Conservation (phyloP, 306 rosid genomes). For the Vachellia collinsii region DNA sequence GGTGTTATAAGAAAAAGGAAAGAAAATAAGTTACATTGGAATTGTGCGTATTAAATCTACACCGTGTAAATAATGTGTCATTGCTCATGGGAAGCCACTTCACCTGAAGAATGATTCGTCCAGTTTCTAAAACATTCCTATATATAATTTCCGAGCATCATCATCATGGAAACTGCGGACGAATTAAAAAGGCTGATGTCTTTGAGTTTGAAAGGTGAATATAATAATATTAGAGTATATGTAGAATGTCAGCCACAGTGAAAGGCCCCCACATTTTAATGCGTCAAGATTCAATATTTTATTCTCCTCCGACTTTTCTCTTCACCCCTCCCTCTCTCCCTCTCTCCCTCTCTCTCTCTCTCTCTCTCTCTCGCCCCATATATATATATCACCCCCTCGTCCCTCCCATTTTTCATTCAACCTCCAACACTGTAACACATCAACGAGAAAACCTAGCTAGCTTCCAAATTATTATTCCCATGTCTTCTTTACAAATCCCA, state of each 20-base stretch:
- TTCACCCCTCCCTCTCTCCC: too few relatives aligned
- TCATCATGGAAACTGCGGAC: not conserved
- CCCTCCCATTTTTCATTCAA: not conserved
- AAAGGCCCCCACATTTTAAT: not conserved
- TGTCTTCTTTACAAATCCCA: conserved; percentile 38
- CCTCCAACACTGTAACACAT: not conserved
- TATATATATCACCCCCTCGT: too few relatives aligned
- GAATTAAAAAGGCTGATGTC: not conserved
- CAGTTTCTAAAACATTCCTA: not conserved
- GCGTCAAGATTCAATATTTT: not conserved
- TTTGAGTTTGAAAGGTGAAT: not conserved
- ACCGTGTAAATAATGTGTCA: not conserved
- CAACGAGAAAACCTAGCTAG: not conserved
- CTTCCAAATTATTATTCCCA: conserved; percentile 13
- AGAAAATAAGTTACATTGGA: too few relatives aligned
- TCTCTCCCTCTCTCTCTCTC: too few relatives aligned
- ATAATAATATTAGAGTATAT: not conserved
- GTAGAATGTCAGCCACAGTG: not conserved
- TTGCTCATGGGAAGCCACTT: not conserved
- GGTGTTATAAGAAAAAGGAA: too few relatives aligned
- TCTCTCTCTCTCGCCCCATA: too few relatives aligned
- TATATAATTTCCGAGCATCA: not conserved
- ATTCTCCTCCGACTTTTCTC: not conserved
- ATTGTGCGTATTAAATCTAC: too few relatives aligned
- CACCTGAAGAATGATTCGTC: not conserved